These are phyloP conservation scores for Solanum ahanhuiri DNA, from an alignment of 257 asterid genomes.

Conservation along the genomic window DNA sequence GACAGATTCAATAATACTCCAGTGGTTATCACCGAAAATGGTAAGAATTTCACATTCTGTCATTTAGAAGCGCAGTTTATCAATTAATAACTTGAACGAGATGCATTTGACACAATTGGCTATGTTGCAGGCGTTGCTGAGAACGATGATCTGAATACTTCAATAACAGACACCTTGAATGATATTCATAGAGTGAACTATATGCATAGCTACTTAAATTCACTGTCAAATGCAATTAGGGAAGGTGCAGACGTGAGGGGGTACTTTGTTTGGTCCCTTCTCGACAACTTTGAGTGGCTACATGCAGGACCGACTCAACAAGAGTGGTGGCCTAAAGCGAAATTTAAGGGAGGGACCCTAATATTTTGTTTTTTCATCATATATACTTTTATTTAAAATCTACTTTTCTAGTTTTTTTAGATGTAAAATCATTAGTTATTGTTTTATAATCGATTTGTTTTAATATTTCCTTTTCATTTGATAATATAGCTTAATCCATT, in stretches of 20 bases:
- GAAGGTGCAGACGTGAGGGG: conserved; percentile 68
- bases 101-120: neutral
- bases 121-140: conserved; percentile 29
- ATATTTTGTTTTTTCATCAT: no score
- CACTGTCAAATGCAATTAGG: conserved; percentile 38
- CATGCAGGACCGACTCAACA: no score
- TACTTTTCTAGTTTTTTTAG: no score
- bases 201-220: conserved; percentile 27
- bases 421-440: no score
- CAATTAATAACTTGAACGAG: neutral
- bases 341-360: no score
- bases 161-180: conserved; percentile 5
- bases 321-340: no score
- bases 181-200: conserved; percentile 38
- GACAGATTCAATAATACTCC: conserved; percentile 51
- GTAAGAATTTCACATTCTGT: conserved; percentile 7
- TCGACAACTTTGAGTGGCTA: conserved; percentile 73
- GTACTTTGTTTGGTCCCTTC: conserved; percentile 58
- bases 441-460: no score
- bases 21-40: conserved; percentile 47
- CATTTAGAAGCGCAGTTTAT: neutral
- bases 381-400: no score
- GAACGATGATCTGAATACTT: conserved; percentile 6
- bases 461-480: no score
- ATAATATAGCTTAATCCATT: no score